Evolutionary conservation across 495 filamentous ascomycete species (phyloP).

Genomic region (Penicillium cinerascens): DNA sequence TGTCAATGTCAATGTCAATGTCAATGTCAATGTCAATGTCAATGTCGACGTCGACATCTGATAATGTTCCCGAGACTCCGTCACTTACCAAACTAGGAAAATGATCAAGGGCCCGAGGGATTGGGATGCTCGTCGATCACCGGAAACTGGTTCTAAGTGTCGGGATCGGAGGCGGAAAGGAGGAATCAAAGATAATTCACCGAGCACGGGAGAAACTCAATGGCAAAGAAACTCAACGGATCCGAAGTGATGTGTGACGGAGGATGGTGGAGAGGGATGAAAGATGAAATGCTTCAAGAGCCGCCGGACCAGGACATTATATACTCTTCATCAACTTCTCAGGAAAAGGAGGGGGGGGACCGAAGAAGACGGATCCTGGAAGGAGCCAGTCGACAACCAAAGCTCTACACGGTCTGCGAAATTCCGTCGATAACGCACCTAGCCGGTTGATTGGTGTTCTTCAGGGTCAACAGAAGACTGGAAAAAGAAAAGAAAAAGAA

Average conservation of each 20-base stretch:
- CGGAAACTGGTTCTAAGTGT: constrained; percentile 13
- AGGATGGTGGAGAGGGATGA: background rate
- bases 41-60: no score
- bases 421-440: constrained; percentile 21
- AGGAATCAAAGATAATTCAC: background rate
- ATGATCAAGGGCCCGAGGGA: constrained; percentile 19
- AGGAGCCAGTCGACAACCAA: constrained; percentile 9
- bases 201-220: background rate
- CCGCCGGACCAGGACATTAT: constrained; percentile 18
- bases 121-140: constrained; percentile 27
- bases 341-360: background rate
- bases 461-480: background rate
- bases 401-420: constrained; percentile 11
- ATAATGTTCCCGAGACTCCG: constrained; percentile 8
- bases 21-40: no score
- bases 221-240: background rate
- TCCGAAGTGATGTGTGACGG: constrained; percentile 3
- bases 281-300: background rate
- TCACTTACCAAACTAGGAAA: constrained; percentile 20
- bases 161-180: background rate
- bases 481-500: background rate
- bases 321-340: constrained; percentile 11
- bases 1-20: no score
- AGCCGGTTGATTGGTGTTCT: constrained; percentile 9
- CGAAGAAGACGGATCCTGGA: constrained; percentile 8